phyloP scores from a whole-genome alignment of 257 asterid species.

The Salvia rosmarinus region DNA sequence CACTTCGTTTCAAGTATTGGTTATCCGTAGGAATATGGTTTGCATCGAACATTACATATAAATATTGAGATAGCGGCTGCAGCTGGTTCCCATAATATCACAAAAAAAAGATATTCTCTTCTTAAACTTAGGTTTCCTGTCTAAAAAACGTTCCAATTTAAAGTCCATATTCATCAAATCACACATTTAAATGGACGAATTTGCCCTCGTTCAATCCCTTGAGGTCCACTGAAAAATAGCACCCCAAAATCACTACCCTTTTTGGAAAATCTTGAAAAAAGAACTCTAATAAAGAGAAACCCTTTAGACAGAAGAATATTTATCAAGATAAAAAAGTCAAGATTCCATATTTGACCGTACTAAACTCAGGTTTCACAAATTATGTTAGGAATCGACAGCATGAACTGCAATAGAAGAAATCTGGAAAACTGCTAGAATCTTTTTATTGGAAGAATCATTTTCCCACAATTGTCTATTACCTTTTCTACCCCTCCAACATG shows the following conservation, averaged over 20 bases:
- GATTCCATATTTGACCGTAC: constrained; percentile 23
- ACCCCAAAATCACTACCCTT: constrained; percentile 19
- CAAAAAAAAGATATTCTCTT: too few species aligned
- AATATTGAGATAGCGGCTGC: too few species aligned
- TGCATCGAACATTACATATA: too few species aligned
- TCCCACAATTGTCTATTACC: constrained; percentile 7
- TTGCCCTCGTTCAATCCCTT: constrained; percentile 20
- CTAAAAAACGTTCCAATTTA: background rate
- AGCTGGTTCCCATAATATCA: too few species aligned
- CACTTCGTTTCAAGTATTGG: too few species aligned
- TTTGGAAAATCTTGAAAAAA: constrained; percentile 11
- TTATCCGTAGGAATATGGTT: too few species aligned
- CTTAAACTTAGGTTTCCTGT: background rate
- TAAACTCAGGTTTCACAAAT: constrained; percentile 13
- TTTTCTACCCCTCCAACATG: constrained; percentile 33
- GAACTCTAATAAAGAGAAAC: background rate
- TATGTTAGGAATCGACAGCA: constrained; percentile 55
- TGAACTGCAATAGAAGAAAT: constrained; percentile 19
- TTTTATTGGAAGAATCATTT: constrained; percentile 26
- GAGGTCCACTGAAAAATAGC: background rate
- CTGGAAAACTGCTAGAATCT: constrained; percentile 42
- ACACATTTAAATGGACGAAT: constrained; percentile 4
- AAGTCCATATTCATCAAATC: constrained; percentile 18
- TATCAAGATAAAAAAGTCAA: constrained; percentile 9
- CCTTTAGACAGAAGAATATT: background rate